Percentiles rank a stretch among this genome's conserved stretches.
Conservation (phyloP, 257 asterid species). For the Sherardia arvensis region DNA sequence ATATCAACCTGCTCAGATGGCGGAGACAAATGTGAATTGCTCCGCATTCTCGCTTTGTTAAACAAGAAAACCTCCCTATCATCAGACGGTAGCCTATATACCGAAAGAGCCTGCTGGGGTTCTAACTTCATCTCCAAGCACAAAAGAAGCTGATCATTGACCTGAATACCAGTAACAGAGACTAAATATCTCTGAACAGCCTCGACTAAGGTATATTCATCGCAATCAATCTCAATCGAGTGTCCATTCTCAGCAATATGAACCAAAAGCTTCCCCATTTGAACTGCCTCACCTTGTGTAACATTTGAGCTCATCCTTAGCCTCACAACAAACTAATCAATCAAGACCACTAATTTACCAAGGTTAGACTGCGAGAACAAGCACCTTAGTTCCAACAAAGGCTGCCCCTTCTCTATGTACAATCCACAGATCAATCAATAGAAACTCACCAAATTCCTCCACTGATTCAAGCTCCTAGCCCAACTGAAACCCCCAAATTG, state of each 20-base stretch:
- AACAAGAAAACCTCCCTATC: conserved; percentile 70
- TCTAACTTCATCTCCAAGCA: conserved; percentile 86
- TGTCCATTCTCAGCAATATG: conserved; percentile 88
- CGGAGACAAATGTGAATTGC: conserved; percentile 52
- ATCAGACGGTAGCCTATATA: conserved; percentile 65
- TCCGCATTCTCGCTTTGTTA: conserved; percentile 78
- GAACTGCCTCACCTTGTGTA: conserved; percentile 44
- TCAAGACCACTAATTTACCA: conserved; percentile 10
- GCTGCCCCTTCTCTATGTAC: not conserved
- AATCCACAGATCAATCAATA: conserved; percentile 4
- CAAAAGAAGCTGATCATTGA: conserved; percentile 73
- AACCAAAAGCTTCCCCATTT: conserved; percentile 67
- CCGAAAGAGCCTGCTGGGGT: conserved; percentile 54
- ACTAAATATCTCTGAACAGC: conserved; percentile 54
- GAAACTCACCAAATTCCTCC: not conserved
- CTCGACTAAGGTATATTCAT: conserved; percentile 71
- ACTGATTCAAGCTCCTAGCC: not conserved
- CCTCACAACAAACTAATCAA: conserved; percentile 7
- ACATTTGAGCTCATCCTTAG: conserved; percentile 41
- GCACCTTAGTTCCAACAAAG: not conserved
- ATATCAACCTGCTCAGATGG: conserved; percentile 46
- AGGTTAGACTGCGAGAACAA: not conserved
- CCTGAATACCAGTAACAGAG: conserved; percentile 47
- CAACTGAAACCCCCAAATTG: not conserved
- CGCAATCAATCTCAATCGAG: conserved; percentile 57